Evolutionary conservation across 495 filamentous ascomycete genomes (phyloP), one percentile per base, ranked within the genome.

Genomic region (Hyphodiscus hymeniophilus): DNA sequence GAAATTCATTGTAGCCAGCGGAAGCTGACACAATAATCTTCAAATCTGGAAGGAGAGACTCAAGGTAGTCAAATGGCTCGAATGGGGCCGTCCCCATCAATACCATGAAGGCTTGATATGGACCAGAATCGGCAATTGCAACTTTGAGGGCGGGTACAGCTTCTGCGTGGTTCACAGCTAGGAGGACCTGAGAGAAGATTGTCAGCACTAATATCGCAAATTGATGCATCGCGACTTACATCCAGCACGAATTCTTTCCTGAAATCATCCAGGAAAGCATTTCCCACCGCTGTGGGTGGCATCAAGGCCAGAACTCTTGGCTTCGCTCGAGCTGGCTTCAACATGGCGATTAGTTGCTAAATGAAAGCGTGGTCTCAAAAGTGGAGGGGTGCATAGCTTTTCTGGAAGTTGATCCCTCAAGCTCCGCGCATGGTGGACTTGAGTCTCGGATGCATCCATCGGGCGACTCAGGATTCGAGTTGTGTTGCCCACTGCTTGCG

Each of bases 1-100:
- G 58, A 43, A 68, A 64, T 48, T 68, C 61, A 49, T 71, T 63
- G 51, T 59, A 68, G n/a, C 67, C 63, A 1, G 62, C 65, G 18
- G 53, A 51, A 12, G 61, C 60, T 15, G 64, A 66, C n/a, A 47
- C 38, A 26, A 70, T 60, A 43, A 69, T 59, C 30, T 62, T 57
- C 40, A 58, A 66, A 11, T 50, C 22, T 0, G 60, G 62, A 2
- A 47, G 13, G 3, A 69, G 48, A 7, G 53, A 16, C 8, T 30
- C 41, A 15, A 70, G 48, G 18, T 70, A 54, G 45, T 69, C 66
- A 50, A 68, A 70, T 2, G 63, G 65, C 47, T 69, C 66, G 32
- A 62, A 69, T 10, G 66, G 63, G 11, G 45, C 47, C 0, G 62
- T 69, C 20, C 65, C 63, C 65, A 69, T 67, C 20, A 56, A 60